phyloP scores from a whole-genome alignment of 768 basidiomycete species.

The Suillus occidentalis region DNA sequence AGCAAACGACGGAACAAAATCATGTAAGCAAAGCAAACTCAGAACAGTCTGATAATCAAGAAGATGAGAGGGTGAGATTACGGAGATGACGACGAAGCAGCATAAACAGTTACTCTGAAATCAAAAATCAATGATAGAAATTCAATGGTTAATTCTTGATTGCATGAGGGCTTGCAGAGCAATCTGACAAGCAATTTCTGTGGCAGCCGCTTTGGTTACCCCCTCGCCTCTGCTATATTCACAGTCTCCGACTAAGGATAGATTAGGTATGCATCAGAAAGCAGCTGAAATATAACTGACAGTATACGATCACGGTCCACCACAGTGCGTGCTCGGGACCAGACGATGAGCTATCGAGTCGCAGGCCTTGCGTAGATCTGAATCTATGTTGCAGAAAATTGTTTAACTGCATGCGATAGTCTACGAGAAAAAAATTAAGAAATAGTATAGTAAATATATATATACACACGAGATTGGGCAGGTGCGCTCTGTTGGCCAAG shows the following conservation, averaged over 20 bases:
- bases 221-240: conserved; percentile 25
- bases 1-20: neutral
- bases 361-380: conserved; percentile 3
- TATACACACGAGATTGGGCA: neutral
- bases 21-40: neutral
- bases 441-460: neutral
- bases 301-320: neutral
- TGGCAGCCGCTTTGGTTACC: conserved; percentile 18
- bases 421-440: conserved; percentile 11
- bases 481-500: neutral
- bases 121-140: neutral
- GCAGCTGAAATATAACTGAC: neutral
- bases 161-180: neutral
- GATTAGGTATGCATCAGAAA: neutral
- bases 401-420: conserved; percentile 26
- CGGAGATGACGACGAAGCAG: neutral
- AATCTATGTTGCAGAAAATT: conserved; percentile 22
- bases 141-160: neutral
- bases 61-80: neutral
- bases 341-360: conserved; percentile 6
- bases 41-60: neutral
- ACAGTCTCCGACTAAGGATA: conserved; percentile 19
- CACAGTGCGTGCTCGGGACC: neutral
- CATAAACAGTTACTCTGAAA: neutral
- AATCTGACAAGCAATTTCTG: conserved; percentile 20